phyloP scores from a whole-genome alignment of 352 stramenopile species.

The Globisporangium rhizosaccharum region DNA sequence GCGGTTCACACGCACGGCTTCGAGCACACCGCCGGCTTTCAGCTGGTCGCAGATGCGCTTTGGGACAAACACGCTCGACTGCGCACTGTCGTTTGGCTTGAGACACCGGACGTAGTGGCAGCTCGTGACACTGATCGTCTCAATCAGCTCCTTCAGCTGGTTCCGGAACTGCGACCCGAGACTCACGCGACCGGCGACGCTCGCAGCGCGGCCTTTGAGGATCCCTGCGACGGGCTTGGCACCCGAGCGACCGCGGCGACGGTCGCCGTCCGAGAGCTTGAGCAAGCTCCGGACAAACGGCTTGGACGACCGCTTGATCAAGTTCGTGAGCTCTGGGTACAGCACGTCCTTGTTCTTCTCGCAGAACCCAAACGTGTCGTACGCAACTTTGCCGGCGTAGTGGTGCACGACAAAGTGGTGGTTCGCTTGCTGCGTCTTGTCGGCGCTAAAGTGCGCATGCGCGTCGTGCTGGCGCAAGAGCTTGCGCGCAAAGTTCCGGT shows the following conservation, averaged over 20 bases:
- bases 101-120: conserved; percentile 99
- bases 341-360: conserved; percentile 96
- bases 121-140: conserved; percentile 91
- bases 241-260: conserved; percentile 16
- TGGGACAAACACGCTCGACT: conserved; percentile 71
- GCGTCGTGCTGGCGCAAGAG: conserved; percentile 64
- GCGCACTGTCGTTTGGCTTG: conserved; percentile 97
- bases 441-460: conserved; percentile 68
- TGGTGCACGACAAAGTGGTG: conserved; percentile 84
- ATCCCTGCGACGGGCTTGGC: conserved; percentile 16
- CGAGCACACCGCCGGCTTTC: conserved; percentile 97
- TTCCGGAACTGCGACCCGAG: conserved; percentile 88
- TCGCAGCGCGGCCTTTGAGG: conserved; percentile 28
- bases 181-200: conserved; percentile 44
- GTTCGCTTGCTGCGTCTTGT: conserved; percentile 75
- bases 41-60: conserved; percentile 96
- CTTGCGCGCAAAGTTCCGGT: conserved; percentile 85
- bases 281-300: conserved; percentile 64
- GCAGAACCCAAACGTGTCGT: conserved; percentile 91
- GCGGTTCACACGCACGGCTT: conserved; percentile 97
- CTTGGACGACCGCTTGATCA: conserved; percentile 69
- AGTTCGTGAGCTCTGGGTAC: conserved; percentile 74
- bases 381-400: conserved; percentile 93
- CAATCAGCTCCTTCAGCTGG: conserved; percentile 90
- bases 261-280: conserved; percentile 13